phyloP scores from a whole-genome alignment of 306 rosid genomes.

The Sphenostylis stenocarpa region DNA sequence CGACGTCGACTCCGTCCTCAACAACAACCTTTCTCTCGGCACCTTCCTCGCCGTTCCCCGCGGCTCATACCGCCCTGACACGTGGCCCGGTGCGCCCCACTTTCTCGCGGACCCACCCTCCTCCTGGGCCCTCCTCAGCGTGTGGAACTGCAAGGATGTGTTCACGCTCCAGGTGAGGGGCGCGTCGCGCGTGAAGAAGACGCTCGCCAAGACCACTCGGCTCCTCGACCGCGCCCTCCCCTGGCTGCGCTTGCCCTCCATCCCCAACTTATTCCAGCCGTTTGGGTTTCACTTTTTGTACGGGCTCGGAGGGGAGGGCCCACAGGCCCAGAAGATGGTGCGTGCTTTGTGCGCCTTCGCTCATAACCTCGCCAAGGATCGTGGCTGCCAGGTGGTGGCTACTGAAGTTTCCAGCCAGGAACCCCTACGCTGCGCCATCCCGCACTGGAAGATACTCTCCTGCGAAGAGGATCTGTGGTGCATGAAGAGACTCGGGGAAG shows the following conservation, averaged over 20 bases:
- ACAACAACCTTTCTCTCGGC: constrained; percentile 67
- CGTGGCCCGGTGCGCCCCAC: constrained; percentile 58
- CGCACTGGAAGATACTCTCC: constrained; percentile 86
- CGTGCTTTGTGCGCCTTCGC: constrained; percentile 64
- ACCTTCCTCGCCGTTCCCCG: constrained; percentile 74
- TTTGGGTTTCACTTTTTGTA: constrained; percentile 81
- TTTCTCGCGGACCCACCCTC: constrained; percentile 58
- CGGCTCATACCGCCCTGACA: background rate
- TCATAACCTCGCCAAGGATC: constrained; percentile 72
- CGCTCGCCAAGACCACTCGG: constrained; percentile 67
- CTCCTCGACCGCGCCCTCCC: constrained; percentile 68
- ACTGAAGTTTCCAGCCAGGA: constrained; percentile 75
- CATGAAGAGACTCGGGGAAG: constrained; percentile 78
- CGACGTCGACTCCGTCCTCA: constrained; percentile 75
- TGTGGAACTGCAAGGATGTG: constrained; percentile 83
- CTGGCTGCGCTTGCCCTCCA: constrained; percentile 65
- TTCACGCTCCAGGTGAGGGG: constrained; percentile 75
- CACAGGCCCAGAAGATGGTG: constrained; percentile 51
- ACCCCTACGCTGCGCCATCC: constrained; percentile 61
- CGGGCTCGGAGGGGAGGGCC: constrained; percentile 84
- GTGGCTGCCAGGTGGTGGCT: constrained; percentile 74
- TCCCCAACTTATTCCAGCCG: constrained; percentile 72
- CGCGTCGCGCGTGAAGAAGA: constrained; percentile 63
- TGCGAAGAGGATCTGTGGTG: constrained; percentile 91
- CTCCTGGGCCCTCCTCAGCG: constrained; percentile 85